These are phyloP conservation scores for Geotrichum reessii DNA, from an alignment of 1,139 yeast species.

Conservation along the genomic window DNA sequence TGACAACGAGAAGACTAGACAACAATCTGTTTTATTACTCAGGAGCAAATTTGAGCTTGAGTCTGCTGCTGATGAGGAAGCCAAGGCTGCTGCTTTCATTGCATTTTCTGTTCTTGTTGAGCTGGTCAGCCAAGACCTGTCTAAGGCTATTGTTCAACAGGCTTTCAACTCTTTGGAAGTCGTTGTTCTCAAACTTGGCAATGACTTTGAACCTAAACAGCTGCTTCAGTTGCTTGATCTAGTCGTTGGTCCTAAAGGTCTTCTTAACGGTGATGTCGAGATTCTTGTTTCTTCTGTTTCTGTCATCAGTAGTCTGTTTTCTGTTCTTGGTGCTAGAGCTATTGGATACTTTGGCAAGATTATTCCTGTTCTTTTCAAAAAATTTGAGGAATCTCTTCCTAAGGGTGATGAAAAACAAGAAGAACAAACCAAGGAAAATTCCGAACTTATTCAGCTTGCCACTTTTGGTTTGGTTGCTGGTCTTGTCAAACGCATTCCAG, in stretches of 20 bases:
- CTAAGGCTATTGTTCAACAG: constrained; percentile 51
- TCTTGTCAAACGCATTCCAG: constrained; percentile 77
- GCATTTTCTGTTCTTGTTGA: constrained; percentile 24
- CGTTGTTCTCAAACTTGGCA: constrained; percentile 59
- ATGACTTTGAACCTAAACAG: constrained; percentile 44
- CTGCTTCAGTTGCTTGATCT: constrained; percentile 47
- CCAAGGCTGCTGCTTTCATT: constrained; percentile 35
- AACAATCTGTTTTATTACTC: constrained; percentile 47
- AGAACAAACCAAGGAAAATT: constrained; percentile 24
- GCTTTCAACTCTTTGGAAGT: constrained; percentile 64
- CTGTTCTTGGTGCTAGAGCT: constrained; percentile 74
- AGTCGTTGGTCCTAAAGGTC: constrained; percentile 51
- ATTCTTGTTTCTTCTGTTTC: constrained; percentile 70
- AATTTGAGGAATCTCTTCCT: constrained; percentile 46
- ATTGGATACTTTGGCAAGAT: constrained; percentile 82
- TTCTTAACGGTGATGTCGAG: constrained; percentile 49
- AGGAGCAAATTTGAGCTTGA: constrained; percentile 59
- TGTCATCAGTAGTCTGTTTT: constrained; percentile 63
- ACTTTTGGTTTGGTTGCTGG: constrained; percentile 67
- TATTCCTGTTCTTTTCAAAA: constrained; percentile 63
- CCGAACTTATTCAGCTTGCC: constrained; percentile 42
- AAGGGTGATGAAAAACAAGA: constrained; percentile 27
- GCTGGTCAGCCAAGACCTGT: constrained; percentile 16
- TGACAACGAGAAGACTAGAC: constrained; percentile 28
- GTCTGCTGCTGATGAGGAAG: constrained; percentile 32